These are phyloP conservation scores for Tetrapisispora namnaoensis DNA, from an alignment of 805 yeast genomes.

Conservation along the genomic window DNA sequence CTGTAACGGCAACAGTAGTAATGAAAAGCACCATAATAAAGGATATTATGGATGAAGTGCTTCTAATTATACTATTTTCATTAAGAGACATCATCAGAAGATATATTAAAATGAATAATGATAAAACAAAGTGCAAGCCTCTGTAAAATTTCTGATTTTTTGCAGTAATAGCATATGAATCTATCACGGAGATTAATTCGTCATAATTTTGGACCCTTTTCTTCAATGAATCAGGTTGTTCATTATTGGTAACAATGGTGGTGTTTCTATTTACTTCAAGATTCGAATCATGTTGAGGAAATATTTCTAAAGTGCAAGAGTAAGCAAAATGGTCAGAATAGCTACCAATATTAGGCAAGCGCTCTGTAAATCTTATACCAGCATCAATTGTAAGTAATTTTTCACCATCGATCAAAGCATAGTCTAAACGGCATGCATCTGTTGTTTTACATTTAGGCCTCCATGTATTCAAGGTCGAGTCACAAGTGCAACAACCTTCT, in stretches of 20 bases:
- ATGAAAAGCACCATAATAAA: constrained; percentile 55
- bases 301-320: constrained; percentile 33
- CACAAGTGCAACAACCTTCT: constrained; percentile 82
- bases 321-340: constrained; percentile 92
- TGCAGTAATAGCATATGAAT: constrained; percentile 42
- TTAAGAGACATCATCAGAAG: constrained; percentile 28
- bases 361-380: constrained; percentile 63
- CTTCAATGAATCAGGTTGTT: neutral
- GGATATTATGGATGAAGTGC: constrained; percentile 45
- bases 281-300: neutral
- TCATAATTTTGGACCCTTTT: constrained; percentile 30
- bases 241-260: neutral
- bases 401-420: constrained; percentile 63
- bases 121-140: constrained; percentile 47
- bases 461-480: constrained; percentile 83
- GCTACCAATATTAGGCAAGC: constrained; percentile 57
- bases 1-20: constrained; percentile 50
- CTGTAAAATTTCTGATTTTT: constrained; percentile 59
- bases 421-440: constrained; percentile 85
- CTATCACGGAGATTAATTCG: constrained; percentile 40
- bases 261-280: neutral
- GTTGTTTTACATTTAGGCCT: constrained; percentile 40
- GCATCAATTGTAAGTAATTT: constrained; percentile 50
- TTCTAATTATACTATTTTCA: constrained; percentile 53
- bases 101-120: constrained; percentile 44